Conservation (phyloP, 139 green algal genomes). For the Coccomyxa sp. region DNA sequence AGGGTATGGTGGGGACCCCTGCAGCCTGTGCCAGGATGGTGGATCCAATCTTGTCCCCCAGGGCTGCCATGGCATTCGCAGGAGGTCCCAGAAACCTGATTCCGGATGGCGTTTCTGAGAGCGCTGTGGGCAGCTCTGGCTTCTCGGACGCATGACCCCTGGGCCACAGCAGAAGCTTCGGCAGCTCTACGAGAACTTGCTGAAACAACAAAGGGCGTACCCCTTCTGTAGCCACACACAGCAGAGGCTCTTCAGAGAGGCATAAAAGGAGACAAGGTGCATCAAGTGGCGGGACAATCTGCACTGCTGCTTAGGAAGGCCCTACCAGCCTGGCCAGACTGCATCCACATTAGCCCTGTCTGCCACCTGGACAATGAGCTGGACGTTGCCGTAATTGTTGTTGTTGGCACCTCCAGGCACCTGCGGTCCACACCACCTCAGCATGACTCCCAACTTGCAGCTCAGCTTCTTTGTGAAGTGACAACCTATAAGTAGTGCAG, state of each 20-base stretch:
- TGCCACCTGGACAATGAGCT: constrained; percentile 84
- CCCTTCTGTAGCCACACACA: too few species aligned
- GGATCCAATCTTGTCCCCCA: constrained; percentile 93
- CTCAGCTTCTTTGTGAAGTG: too few species aligned
- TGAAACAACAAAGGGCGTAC: too few species aligned
- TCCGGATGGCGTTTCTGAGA: constrained; percentile 42
- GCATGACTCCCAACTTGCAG: too few species aligned
- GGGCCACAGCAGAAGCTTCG: too few species aligned
- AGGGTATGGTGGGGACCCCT: constrained; percentile 87
- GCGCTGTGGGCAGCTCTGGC: constrained; percentile 81
- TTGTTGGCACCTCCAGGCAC: constrained; percentile 93
- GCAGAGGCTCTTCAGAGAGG: too few species aligned
- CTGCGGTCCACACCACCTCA: too few species aligned
- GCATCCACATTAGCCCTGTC: constrained; percentile 84
- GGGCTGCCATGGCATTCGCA: constrained; percentile 81
- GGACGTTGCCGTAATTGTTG: constrained; percentile 99
- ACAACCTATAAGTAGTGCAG: too few species aligned
- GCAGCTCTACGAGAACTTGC: not conserved
- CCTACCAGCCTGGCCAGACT: constrained; percentile 95
- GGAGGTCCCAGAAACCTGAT: constrained; percentile 92
- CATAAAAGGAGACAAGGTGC: too few species aligned
- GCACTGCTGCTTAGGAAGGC: too few species aligned
- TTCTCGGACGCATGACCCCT: constrained; percentile 97
- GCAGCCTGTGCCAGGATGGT: constrained; percentile 94
- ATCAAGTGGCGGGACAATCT: too few species aligned